These are phyloP conservation scores for Talaromyces proteolyticus DNA, from an alignment of 495 filamentous ascomycete genomes.

Conservation along the genomic window DNA sequence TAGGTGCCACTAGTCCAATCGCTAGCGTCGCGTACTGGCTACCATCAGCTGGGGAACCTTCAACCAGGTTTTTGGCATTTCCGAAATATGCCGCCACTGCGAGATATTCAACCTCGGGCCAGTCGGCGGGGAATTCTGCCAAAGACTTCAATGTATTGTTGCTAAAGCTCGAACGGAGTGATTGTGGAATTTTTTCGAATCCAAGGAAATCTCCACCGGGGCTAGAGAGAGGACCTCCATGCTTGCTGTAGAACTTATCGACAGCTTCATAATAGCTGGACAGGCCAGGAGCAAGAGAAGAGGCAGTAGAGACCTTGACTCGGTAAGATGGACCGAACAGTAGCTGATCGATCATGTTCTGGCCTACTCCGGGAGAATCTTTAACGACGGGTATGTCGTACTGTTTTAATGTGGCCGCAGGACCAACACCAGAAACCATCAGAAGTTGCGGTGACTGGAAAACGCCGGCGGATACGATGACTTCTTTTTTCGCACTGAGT, in stretches of 20 bases:
- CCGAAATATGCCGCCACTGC: conserved; percentile 14
- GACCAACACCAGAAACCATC: conserved; percentile 46
- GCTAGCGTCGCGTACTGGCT: neutral
- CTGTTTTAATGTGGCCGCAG: conserved; percentile 21
- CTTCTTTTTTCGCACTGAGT: conserved; percentile 48
- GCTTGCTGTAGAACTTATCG: conserved; percentile 10
- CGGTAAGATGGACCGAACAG: conserved; percentile 16
- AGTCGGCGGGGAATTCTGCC: conserved; percentile 39
- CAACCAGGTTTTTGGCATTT: conserved; percentile 9
- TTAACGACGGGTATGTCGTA: conserved; percentile 32
- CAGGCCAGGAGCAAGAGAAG: conserved; percentile 5
- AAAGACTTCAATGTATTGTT: conserved; percentile 19
- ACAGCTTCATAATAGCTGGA: conserved; percentile 2
- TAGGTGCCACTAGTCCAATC: conserved; percentile 39
- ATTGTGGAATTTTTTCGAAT: conserved; percentile 44
- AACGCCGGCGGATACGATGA: conserved; percentile 51
- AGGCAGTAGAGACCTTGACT: conserved; percentile 13
- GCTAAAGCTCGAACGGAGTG: conserved; percentile 17
- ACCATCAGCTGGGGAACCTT: no score
- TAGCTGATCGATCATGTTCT: conserved; percentile 41
- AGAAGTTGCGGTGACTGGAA: conserved; percentile 46
- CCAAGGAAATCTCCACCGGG: conserved; percentile 33
- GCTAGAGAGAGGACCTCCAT: conserved; percentile 28
- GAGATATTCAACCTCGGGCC: conserved; percentile 57
- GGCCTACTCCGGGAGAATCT: conserved; percentile 41